Evolutionary conservation across 2,329 filamentous ascomycete genomes (phyloP).

Genomic region (Ascochyta rabiei): DNA sequence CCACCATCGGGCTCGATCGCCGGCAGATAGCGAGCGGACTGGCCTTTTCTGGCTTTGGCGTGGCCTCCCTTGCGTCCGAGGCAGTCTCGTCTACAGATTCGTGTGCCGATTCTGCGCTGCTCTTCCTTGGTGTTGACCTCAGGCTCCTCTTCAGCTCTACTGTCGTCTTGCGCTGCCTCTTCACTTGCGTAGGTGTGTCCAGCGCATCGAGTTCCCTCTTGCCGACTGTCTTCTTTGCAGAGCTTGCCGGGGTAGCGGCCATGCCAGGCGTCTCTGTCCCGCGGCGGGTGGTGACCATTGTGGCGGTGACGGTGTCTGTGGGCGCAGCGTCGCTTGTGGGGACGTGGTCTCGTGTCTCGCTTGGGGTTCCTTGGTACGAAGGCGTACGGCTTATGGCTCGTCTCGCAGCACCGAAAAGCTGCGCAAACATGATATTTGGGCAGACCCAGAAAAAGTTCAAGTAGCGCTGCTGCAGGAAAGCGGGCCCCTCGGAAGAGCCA

Average conservation of each 20-base stretch:
- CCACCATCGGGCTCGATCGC: slow-evolving; percentile 32
- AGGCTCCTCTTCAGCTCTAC: slow-evolving; percentile 21
- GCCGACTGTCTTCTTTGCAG: slow-evolving; percentile 28
- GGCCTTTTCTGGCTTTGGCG: slow-evolving; percentile 17
- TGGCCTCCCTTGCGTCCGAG: slow-evolving; percentile 19
- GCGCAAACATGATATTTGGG: slow-evolving; percentile 37
- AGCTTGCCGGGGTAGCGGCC: slow-evolving; percentile 32
- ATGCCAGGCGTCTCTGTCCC: slow-evolving; percentile 36
- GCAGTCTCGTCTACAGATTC: slow-evolving; percentile 16
- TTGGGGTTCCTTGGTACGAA: slow-evolving; percentile 31
- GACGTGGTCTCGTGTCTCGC: slow-evolving; percentile 21
- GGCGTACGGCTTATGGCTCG: slow-evolving; percentile 40
- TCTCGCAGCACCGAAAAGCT: slow-evolving; percentile 38
- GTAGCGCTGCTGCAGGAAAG: slow-evolving; percentile 18
- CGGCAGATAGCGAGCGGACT: slow-evolving; percentile 25
- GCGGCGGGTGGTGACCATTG: slow-evolving; percentile 46
- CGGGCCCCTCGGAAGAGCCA: slow-evolving; percentile 19
- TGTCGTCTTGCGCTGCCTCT: slow-evolving; percentile 34
- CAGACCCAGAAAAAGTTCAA: slow-evolving; percentile 12
- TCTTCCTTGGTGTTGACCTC: slow-evolving; percentile 15
- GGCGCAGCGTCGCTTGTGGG: slow-evolving; percentile 17
- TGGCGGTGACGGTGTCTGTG: slow-evolving; percentile 16
- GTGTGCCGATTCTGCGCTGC: slow-evolving; percentile 14
- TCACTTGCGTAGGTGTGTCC: slow-evolving; percentile 37
- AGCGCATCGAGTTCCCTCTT: slow-evolving; percentile 40